Percentiles rank a stretch among this genome's conserved stretches.
phyloP scores from a whole-genome alignment of 2,329 filamentous ascomycete species.

The Phoma sp. region DNA sequence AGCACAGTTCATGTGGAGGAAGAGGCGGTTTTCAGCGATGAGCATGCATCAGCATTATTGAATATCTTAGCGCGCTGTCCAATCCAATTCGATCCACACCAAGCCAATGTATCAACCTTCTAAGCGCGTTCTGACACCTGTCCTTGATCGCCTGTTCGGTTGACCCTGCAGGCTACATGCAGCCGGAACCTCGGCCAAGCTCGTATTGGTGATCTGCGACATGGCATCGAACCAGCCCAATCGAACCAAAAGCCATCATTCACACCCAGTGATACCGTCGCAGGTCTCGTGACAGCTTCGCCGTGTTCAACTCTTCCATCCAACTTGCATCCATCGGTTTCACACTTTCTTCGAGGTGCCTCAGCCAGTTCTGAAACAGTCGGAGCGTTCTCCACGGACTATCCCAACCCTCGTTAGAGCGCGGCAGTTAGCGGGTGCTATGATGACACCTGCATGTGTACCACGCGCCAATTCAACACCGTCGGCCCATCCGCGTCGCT shows the following conservation, averaged over 20 bases:
- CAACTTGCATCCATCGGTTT: neutral
- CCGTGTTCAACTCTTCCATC: neutral
- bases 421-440: conserved; percentile 15
- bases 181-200: conserved; percentile 7
- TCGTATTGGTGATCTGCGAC: conserved; percentile 9
- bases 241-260: neutral
- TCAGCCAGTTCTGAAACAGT: conserved; percentile 4
- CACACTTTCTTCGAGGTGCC: conserved; percentile 5
- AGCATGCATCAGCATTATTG: neutral
- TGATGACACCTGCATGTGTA: conserved; percentile 18
- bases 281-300: neutral
- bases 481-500: conserved; percentile 16
- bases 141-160: neutral
- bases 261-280: neutral
- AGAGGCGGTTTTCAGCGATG: neutral
- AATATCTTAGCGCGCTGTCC: neutral
- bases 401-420: conserved; percentile 11
- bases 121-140: neutral
- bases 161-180: conserved; percentile 15
- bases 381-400: conserved; percentile 3
- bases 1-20: too few species aligned
- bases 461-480: conserved; percentile 12
- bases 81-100: neutral
- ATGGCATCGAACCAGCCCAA: neutral
- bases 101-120: neutral